phyloP scores from a whole-genome alignment of 805 yeast genomes.

The Metschnikowia kunwiensis region DNA sequence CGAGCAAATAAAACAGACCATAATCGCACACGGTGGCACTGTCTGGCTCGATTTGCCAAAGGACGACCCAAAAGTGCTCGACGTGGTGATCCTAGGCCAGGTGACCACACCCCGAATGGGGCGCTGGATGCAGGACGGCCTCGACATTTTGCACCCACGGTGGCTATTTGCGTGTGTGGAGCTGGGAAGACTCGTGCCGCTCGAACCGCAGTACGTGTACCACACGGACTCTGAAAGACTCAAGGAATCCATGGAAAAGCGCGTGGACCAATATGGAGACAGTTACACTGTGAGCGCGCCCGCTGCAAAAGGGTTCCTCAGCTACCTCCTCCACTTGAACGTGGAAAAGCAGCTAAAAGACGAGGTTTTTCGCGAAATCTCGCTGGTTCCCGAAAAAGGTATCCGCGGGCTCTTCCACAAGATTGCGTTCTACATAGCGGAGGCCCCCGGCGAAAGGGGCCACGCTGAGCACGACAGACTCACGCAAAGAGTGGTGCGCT shows the following conservation, averaged over 20 bases:
- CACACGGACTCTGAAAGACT: slow-evolving; percentile 29
- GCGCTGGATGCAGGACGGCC: slow-evolving; percentile 37
- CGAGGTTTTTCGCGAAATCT: neutral
- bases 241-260: slow-evolving; percentile 22
- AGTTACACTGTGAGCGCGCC: slow-evolving; percentile 43
- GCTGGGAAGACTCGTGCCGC: slow-evolving; percentile 37
- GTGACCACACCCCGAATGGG: slow-evolving; percentile 26
- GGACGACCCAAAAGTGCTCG: slow-evolving; percentile 8
- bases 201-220: slow-evolving; percentile 63
- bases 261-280: slow-evolving; percentile 62
- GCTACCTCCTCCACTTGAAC: slow-evolving; percentile 10
- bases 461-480: slow-evolving; percentile 4
- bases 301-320: slow-evolving; percentile 7
- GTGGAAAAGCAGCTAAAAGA: slow-evolving; percentile 8
- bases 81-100: slow-evolving; percentile 27
- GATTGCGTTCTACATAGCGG: slow-evolving; percentile 31
- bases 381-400: neutral
- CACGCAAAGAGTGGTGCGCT: slow-evolving; percentile 37
- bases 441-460: slow-evolving; percentile 12
- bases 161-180: slow-evolving; percentile 73
- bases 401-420: slow-evolving; percentile 32
- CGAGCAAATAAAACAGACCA: slow-evolving; percentile 34
- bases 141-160: slow-evolving; percentile 59
- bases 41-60: slow-evolving; percentile 24
- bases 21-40: slow-evolving; percentile 51